Conservation (phyloP, 306 rosid genomes). For the Myrica gale region DNA sequence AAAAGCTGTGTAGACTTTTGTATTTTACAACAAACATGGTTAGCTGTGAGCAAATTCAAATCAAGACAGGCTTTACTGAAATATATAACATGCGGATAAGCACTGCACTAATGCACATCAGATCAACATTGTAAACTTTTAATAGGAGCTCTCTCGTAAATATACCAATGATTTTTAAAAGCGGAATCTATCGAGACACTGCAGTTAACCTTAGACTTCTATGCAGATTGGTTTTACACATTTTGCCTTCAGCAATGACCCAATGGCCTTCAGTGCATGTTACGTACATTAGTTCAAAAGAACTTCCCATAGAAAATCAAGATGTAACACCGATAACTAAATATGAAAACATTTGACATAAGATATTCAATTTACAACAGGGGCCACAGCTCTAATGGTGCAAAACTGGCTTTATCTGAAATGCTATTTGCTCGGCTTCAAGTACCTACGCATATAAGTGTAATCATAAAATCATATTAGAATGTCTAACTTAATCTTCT, state of each 20-base stretch:
- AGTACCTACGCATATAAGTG: neutral
- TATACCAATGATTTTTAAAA: too few relatives aligned
- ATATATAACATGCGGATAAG: neutral
- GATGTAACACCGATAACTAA: neutral
- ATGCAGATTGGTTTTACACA: neutral
- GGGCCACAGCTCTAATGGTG: too few relatives aligned
- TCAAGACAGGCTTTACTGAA: neutral
- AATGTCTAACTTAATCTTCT: neutral
- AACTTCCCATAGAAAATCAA: neutral
- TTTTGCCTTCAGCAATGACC: neutral
- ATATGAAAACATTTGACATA: neutral
- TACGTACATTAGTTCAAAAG: neutral
- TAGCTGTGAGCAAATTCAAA: neutral
- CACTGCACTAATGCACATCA: neutral
- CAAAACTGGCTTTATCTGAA: too few relatives aligned
- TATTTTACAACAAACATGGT: neutral
- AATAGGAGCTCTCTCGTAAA: too few relatives aligned
- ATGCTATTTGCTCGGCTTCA: too few relatives aligned
- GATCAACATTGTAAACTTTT: neutral
- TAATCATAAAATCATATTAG: neutral
- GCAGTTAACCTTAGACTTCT: neutral
- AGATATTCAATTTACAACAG: too few relatives aligned
- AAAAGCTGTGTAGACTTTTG: neutral
- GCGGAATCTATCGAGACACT: too few relatives aligned
- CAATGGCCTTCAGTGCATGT: neutral